phyloP scores from a whole-genome alignment of 1,139 yeast species.

The Debaryomycetaceae sp. region DNA sequence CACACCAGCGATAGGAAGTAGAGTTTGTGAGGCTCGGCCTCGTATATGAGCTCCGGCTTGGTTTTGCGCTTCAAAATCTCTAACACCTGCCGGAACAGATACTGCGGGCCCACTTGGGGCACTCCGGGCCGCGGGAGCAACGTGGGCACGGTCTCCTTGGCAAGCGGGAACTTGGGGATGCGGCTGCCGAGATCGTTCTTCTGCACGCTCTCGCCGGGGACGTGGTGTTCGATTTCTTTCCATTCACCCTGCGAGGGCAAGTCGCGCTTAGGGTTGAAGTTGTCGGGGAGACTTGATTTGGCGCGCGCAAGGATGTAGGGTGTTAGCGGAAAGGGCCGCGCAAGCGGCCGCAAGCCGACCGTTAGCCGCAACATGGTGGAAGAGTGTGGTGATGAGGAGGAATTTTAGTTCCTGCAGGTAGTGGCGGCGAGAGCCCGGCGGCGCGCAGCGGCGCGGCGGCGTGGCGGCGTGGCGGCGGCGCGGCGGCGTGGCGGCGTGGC shows the following conservation, averaged over 20 bases:
- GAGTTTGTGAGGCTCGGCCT: constrained; percentile 76
- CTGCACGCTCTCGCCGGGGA: constrained; percentile 58
- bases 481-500: too few species aligned
- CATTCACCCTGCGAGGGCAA: constrained; percentile 39
- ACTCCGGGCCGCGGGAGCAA: constrained; percentile 70
- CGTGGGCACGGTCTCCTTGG: constrained; percentile 63
- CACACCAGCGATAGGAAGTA: constrained; percentile 70
- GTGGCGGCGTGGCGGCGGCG: too few species aligned
- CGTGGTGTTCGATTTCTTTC: constrained; percentile 44
- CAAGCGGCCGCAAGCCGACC: too few species aligned
- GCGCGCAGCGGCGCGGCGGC: too few species aligned
- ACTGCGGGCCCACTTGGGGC: constrained; percentile 58
- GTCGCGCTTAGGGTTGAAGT: constrained; percentile 20
- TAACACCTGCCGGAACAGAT: constrained; percentile 61
- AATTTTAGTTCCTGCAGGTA: too few species aligned
- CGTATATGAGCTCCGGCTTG: constrained; percentile 73
- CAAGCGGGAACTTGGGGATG: constrained; percentile 61
- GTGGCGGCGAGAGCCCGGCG: too few species aligned
- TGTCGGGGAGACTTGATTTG: constrained; percentile 28
- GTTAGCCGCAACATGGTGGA: too few species aligned
- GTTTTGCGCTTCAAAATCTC: constrained; percentile 51
- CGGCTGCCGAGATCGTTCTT: constrained; percentile 46
- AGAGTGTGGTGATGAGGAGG: too few species aligned
- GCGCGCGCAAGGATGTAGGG: too few species aligned
- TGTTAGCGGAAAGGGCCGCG: too few species aligned